Evolutionary conservation across 352 stramenopile species (phyloP).

Genomic region (Phytophthora kernoviae): DNA sequence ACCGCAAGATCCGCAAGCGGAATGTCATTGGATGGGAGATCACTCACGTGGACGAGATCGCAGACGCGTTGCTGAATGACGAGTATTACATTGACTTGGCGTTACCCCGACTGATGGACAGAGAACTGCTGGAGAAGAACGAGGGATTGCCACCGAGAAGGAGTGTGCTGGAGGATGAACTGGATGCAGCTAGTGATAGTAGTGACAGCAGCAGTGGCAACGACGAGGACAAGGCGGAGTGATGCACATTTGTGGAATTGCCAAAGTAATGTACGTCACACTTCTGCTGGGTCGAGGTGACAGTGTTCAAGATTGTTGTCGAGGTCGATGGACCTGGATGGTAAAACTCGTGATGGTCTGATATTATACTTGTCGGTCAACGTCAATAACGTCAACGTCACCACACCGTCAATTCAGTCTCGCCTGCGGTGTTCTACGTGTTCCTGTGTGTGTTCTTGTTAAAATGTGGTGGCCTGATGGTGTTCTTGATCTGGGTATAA

Average conservation of each 20-base stretch:
- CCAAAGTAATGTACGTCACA: too few relatives aligned
- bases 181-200: conserved; percentile 39
- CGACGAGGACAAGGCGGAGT: conserved; percentile 19
- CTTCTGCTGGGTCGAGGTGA: too few relatives aligned
- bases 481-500: too few relatives aligned
- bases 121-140: conserved; percentile 86
- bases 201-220: conserved; percentile 13
- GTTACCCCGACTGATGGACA: conserved; percentile 91
- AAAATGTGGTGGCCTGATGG: too few relatives aligned
- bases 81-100: conserved; percentile 94
- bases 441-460: too few relatives aligned
- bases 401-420: too few relatives aligned
- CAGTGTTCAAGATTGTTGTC: too few relatives aligned
- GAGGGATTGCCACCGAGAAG: conserved; percentile 60
- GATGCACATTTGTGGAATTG: neutral
- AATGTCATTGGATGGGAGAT: conserved; percentile 92
- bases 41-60: conserved; percentile 96
- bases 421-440: too few relatives aligned
- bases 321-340: too few relatives aligned
- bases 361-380: too few relatives aligned
- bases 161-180: conserved; percentile 80
- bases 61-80: conserved; percentile 93
- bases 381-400: too few relatives aligned
- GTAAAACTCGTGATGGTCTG: too few relatives aligned
- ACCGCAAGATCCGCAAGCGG: conserved; percentile 93